Percentiles rank a stretch among this genome's conserved stretches.
phyloP scores from a whole-genome alignment of 164 flowering plant genomes.

The Magnolia changhungtana region DNA sequence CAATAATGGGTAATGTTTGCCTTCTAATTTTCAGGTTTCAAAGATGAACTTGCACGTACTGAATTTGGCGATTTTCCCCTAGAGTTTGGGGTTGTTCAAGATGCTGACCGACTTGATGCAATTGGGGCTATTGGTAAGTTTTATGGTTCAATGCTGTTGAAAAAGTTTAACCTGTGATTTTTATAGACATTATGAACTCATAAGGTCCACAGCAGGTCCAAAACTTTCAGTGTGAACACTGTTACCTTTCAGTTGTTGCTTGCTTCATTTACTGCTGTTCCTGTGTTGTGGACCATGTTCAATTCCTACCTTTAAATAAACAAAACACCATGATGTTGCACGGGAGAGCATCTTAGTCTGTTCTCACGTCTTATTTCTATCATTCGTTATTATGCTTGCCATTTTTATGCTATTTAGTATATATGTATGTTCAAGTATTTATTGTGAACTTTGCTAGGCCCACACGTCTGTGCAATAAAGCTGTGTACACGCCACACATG shows the following conservation, averaged over 20 bases:
- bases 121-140: slow-evolving; percentile 87
- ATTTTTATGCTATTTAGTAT: too few species aligned
- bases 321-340: background rate
- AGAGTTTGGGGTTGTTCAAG: slow-evolving; percentile 58
- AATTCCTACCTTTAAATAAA: background rate
- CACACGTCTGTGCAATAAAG: too few species aligned
- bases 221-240: background rate
- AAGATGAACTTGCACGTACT: background rate
- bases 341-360: background rate
- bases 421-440: too few species aligned
- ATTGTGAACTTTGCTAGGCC: too few species aligned
- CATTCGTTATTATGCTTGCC: background rate
- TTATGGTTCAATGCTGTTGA: background rate
- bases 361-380: background rate
- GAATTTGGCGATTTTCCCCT: background rate
- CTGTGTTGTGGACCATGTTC: background rate
- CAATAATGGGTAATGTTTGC: background rate
- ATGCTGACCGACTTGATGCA: slow-evolving; percentile 97
- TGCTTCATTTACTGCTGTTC: background rate
- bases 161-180: too few species aligned
- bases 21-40: slow-evolving; percentile 3
- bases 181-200: background rate
- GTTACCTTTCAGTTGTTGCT: background rate
- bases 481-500: too few species aligned
- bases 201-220: background rate